Conservation (phyloP, 164 flowering plant species). For the Protea cynaroides region DNA sequence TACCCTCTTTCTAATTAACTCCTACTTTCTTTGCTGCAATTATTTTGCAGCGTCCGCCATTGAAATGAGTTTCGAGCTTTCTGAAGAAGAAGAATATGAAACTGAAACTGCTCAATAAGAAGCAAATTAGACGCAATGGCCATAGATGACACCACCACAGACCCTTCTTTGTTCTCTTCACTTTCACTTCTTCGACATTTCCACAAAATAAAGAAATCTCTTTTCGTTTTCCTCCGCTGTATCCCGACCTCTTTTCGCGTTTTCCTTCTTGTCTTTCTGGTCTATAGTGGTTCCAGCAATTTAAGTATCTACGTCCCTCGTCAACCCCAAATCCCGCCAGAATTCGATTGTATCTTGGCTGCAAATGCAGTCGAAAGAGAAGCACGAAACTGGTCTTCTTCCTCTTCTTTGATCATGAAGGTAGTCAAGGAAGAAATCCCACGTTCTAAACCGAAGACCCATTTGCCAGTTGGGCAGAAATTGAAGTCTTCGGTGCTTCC, state of each 20-base stretch:
- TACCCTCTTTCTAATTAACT: not conserved
- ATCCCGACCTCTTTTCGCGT: constrained; percentile 27
- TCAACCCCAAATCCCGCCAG: constrained; percentile 18
- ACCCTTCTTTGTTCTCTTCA: not conserved
- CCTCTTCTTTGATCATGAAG: constrained; percentile 28
- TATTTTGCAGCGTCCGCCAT: constrained; percentile 35
- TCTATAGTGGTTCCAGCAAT: constrained; percentile 29
- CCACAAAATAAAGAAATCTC: constrained; percentile 21
- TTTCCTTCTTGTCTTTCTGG: constrained; percentile 29
- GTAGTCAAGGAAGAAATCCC: constrained; percentile 43
- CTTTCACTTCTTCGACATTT: constrained; percentile 5
- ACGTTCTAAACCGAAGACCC: constrained; percentile 24
- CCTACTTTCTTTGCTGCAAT: not conserved
- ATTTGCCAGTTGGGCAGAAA: constrained; percentile 23
- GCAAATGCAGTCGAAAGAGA: constrained; percentile 22
- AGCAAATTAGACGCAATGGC: not conserved
- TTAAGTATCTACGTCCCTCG: constrained; percentile 26
- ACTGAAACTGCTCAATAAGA: constrained; percentile 2
- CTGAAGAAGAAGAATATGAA: not conserved
- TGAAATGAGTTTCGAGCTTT: constrained; percentile 16
- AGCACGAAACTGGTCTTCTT: constrained; percentile 10
- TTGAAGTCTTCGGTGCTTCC: constrained; percentile 6
- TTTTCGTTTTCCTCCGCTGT: constrained; percentile 15
- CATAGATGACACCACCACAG: constrained; percentile 12
- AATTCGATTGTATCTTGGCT: constrained; percentile 13